These are phyloP conservation scores for Scutellaria baicalensis DNA, from an alignment of 257 asterid species.

Conservation along the genomic window DNA sequence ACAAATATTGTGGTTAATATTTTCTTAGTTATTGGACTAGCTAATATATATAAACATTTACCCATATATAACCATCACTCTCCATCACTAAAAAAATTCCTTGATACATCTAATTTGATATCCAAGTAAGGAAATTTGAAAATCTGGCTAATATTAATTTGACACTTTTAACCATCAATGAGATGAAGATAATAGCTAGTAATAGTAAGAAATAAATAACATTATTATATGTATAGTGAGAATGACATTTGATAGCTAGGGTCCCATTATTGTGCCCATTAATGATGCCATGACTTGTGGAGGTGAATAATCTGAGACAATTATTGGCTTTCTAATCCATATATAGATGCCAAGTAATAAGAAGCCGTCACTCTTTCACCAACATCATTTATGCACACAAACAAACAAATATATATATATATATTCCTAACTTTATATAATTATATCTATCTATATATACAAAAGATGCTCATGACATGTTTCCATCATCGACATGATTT, in stretches of 20 bases:
- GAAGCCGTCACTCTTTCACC: constrained; percentile 33
- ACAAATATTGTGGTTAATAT: background rate
- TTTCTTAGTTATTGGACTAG: background rate
- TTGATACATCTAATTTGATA: too few species aligned
- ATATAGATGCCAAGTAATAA: background rate
- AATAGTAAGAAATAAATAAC: background rate
- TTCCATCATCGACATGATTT: too few species aligned
- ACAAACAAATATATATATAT: background rate
- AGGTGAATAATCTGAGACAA: constrained; percentile 21
- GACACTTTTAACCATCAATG: background rate
- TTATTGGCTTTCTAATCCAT: constrained; percentile 22
- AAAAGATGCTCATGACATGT: too few species aligned
- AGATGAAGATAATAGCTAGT: background rate
- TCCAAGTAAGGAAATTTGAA: too few species aligned
- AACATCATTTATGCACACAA: constrained; percentile 9
- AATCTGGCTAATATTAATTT: too few species aligned
- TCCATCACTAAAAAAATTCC: too few species aligned
- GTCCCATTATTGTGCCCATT: background rate
- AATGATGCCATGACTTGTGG: constrained; percentile 28
- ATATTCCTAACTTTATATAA: background rate
- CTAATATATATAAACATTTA: background rate
- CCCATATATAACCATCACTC: background rate
- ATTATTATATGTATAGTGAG: background rate
- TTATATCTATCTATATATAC: too few species aligned
- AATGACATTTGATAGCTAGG: constrained; percentile 6